These are phyloP conservation scores for Carallia pectinifolia DNA, from an alignment of 345 rosid genomes.

Conservation along the genomic window DNA sequence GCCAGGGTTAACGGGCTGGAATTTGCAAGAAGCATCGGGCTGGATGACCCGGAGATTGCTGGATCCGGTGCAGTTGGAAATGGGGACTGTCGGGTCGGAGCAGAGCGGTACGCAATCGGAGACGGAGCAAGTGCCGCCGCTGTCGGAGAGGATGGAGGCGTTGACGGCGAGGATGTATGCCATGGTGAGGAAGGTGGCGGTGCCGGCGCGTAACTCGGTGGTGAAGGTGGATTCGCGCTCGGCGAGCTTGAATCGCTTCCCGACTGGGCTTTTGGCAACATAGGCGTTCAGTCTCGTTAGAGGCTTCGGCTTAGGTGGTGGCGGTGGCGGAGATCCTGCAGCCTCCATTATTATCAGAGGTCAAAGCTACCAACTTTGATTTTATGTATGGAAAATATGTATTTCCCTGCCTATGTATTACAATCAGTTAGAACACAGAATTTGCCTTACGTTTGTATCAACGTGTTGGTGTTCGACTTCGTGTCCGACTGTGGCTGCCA, in stretches of 20 bases:
- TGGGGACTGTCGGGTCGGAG: constrained; percentile 46
- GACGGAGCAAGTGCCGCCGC: constrained; percentile 93
- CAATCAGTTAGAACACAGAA: no score
- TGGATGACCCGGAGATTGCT: constrained; percentile 36
- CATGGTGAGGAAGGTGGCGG: constrained; percentile 94
- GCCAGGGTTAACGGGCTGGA: constrained; percentile 89
- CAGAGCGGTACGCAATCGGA: constrained; percentile 82
- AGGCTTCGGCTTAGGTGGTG: constrained; percentile 28
- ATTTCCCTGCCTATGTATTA: no score
- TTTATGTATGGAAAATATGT: no score
- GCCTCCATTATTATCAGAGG: constrained; percentile 19
- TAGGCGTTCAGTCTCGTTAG: constrained; percentile 55
- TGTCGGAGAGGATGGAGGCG: constrained; percentile 89
- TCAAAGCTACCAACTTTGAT: neutral
- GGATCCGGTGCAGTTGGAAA: constrained; percentile 61
- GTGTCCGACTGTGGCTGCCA: no score
- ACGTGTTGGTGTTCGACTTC: no score
- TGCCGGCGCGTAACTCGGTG: constrained; percentile 94
- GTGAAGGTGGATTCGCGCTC: constrained; percentile 84
- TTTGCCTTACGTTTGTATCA: no score
- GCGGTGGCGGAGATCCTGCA: constrained; percentile 7
- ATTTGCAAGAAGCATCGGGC: constrained; percentile 72
- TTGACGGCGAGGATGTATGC: constrained; percentile 97
- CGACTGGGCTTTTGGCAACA: constrained; percentile 48
- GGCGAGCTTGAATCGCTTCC: constrained; percentile 68